Base-by-base conservation (phyloP, 257 asterid species). In the Striga asiatica region DNA sequence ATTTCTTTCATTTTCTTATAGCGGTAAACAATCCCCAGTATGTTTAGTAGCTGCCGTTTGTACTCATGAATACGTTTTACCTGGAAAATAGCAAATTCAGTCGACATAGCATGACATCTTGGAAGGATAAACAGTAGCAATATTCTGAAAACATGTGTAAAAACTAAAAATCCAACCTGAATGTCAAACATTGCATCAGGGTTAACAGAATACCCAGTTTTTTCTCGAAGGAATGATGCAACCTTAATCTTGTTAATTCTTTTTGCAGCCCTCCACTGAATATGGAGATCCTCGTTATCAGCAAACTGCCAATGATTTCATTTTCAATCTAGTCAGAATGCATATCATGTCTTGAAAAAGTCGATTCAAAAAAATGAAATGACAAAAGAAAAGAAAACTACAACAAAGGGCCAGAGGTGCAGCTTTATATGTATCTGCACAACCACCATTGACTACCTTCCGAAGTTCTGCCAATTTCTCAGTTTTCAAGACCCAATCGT, bases 131-230 rank as follows among this genome's bases (percentile, higher is more conserved):
- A 24, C 21, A 20, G 13, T 21, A 7, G 11, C 32, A 48, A 12
- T 48, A 66, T 54, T 43, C 14, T 25, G 16, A 13, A 28, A 13
- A 32, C 16, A 16, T 45, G 28, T 17, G 9, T 23, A 54, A 32
- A 39, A 56, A 46, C 23, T 22, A 32, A 18, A 20, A 46, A 50
- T 43, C 34, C 54, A 39, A 85, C 95, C 86, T 85, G 95, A 69
- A 85, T 72, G 70, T 85, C 95, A 61, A 85, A 85, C 93, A 85
- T 76, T 67, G 93, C 84, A 69, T 85, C 89, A 28, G 93, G 87
- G 74, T 64, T 83, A 57, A 85, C 76, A 32, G 76, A 64, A 74
- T 85, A 85, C 48, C 95, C 95, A 39, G 95, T 85, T 69, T 64
- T 85, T 56, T 85, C 85, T 70, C 80, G 82, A 70, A 85, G 70